Conservation (phyloP, 2,329 filamentous ascomycete genomes). For the Myriosclerotinia duriaeana region DNA sequence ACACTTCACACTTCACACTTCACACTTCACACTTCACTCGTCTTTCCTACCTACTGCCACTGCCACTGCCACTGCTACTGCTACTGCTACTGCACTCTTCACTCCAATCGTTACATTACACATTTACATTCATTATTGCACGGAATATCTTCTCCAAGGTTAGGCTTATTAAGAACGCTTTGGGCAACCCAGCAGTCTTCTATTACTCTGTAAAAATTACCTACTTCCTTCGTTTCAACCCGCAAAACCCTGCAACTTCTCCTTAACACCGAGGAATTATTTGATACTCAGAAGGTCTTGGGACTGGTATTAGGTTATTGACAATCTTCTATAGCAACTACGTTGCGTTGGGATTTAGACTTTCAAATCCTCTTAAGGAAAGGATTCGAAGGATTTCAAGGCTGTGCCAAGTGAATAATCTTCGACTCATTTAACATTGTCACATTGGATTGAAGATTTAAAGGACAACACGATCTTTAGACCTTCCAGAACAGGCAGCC, state of each 20-base stretch:
- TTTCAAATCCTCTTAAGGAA: not conserved
- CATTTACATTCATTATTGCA: not conserved
- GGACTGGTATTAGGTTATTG: constrained; percentile 19
- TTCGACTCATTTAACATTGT: constrained; percentile 2
- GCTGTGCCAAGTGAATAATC: not conserved
- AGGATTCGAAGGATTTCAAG: not conserved
- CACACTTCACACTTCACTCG: not conserved
- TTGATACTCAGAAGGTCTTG: constrained; percentile 25
- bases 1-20: not conserved
- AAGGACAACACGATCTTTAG: not conserved
- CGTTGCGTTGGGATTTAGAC: constrained; percentile 10
- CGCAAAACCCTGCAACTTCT: constrained; percentile 21
- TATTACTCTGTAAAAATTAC: not conserved
- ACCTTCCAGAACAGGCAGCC: constrained; percentile 25
- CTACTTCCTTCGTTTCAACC: constrained; percentile 15
- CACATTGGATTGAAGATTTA: not conserved
- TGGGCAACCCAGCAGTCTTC: constrained; percentile 15
- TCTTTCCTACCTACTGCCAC: too few relatives aligned
- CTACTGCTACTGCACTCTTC: not conserved
- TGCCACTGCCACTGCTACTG: too few relatives aligned
- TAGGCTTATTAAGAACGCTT: constrained; percentile 19
- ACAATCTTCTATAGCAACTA: constrained; percentile 34
- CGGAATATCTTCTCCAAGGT: not conserved
- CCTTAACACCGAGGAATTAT: constrained; percentile 23
- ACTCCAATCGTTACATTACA: not conserved